Conservation (phyloP, 805 yeast genomes). For the Candida maltosa region DNA sequence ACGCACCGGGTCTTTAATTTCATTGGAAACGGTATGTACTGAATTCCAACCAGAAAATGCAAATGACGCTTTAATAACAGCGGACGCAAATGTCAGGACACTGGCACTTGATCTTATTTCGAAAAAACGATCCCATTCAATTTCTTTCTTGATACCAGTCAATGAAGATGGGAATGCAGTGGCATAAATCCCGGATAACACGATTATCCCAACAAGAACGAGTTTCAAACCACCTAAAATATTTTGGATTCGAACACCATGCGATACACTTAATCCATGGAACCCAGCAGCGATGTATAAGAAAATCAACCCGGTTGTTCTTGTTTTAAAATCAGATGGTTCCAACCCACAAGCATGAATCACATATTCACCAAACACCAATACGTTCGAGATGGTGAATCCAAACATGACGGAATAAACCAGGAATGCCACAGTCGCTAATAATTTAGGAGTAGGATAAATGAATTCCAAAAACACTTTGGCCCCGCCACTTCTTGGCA, state of each 20-base stretch:
- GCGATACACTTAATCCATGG: slow-evolving; percentile 58
- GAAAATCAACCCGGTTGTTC: slow-evolving; percentile 30
- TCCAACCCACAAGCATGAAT: slow-evolving; percentile 43
- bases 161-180: slow-evolving; percentile 44
- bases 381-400: slow-evolving; percentile 50
- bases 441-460: slow-evolving; percentile 56
- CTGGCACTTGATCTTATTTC: slow-evolving; percentile 30
- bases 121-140: slow-evolving; percentile 29
- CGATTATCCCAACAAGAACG: slow-evolving; percentile 49
- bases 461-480: slow-evolving; percentile 70
- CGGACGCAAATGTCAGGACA: slow-evolving; percentile 48
- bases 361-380: slow-evolving; percentile 62
- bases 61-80: slow-evolving; percentile 56
- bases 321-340: slow-evolving; percentile 29
- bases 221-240: slow-evolving; percentile 61
- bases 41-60: slow-evolving; percentile 64
- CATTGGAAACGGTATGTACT: slow-evolving; percentile 60
- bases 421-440: slow-evolving; percentile 50
- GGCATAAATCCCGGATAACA: slow-evolving; percentile 57
- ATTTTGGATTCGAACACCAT: slow-evolving; percentile 62
- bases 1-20: slow-evolving; percentile 54
- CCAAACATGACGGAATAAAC: slow-evolving; percentile 53
- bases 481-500: slow-evolving; percentile 75
- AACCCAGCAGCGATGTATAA: slow-evolving; percentile 30
- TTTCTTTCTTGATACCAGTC: slow-evolving; percentile 43